phyloP scores from a whole-genome alignment of 306 rosid genomes.

The Carpinus fangiana region DNA sequence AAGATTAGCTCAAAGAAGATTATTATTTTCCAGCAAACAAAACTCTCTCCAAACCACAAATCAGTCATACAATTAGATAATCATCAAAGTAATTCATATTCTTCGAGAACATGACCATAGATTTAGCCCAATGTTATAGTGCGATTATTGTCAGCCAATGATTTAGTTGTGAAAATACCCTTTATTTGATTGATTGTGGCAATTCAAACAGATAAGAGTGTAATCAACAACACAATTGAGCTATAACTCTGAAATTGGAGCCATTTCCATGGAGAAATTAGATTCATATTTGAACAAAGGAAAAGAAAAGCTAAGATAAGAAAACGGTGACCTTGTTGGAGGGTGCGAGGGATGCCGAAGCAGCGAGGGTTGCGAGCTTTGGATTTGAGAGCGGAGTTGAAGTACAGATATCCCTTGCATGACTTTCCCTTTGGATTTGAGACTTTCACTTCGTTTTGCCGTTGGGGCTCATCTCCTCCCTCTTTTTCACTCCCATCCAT shows the following conservation, averaged over 20 bases:
- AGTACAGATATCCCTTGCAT: conserved; percentile 3
- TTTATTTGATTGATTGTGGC: too few relatives aligned
- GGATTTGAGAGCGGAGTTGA: background rate
- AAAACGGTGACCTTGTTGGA: background rate
- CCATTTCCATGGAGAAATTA: background rate
- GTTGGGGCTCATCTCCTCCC: background rate
- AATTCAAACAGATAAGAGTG: too few relatives aligned
- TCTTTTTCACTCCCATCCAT: conserved; percentile 4
- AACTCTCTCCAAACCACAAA: too few relatives aligned
- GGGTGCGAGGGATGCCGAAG: conserved; percentile 11
- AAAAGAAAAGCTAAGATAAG: background rate
- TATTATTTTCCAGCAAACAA: too few relatives aligned
- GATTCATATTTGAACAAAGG: background rate
- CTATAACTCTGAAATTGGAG: background rate
- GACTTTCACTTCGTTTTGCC: background rate
- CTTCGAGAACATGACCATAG: too few relatives aligned
- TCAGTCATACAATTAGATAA: too few relatives aligned
- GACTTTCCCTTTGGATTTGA: background rate
- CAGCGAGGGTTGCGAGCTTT: conserved; percentile 14
- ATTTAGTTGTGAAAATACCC: too few relatives aligned
- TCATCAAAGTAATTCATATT: too few relatives aligned
- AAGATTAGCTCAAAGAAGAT: background rate
- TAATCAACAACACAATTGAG: too few relatives aligned
- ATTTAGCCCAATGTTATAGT: too few relatives aligned
- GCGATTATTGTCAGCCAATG: too few relatives aligned